Evolutionary conservation across 768 basidiomycete species (phyloP).

Genomic region (Mycena latifolia): DNA sequence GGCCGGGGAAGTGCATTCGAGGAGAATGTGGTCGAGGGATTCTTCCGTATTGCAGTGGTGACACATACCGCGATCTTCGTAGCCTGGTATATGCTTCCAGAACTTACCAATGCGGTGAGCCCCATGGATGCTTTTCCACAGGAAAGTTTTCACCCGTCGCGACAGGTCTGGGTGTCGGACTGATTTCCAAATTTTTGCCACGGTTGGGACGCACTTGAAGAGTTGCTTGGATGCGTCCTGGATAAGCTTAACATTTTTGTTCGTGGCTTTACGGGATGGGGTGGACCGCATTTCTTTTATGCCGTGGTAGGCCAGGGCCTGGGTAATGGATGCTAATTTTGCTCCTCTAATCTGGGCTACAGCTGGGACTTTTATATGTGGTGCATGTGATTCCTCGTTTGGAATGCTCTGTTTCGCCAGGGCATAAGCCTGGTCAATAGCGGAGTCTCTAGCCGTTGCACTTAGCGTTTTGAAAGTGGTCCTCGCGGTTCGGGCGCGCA

Average conservation of each 20-base stretch:
- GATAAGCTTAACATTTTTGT: background rate
- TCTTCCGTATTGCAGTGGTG: slow-evolving; percentile 14
- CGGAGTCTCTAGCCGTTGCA: too few relatives aligned
- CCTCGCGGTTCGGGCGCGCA: too few relatives aligned
- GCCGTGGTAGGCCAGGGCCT: too few relatives aligned
- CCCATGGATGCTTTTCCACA: background rate
- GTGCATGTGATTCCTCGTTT: too few relatives aligned
- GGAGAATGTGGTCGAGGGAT: slow-evolving; percentile 20
- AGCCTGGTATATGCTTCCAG: background rate
- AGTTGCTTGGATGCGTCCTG: background rate
- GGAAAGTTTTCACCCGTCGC: background rate
- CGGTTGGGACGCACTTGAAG: too few relatives aligned
- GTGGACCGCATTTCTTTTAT: too few relatives aligned
- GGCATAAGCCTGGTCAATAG: too few relatives aligned
- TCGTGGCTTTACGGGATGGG: background rate
- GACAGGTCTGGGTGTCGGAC: background rate
- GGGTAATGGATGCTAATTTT: too few relatives aligned
- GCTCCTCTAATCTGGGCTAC: too few relatives aligned
- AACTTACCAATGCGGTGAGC: background rate
- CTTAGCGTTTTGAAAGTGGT: too few relatives aligned
- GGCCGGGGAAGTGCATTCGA: too few relatives aligned
- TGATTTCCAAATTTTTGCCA: slow-evolving; percentile 7
- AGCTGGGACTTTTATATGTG: too few relatives aligned
- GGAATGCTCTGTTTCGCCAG: background rate
- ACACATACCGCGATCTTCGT: slow-evolving; percentile 10